phyloP scores from a whole-genome alignment of 441 rosid species.

The Gossypium armourianum region DNA sequence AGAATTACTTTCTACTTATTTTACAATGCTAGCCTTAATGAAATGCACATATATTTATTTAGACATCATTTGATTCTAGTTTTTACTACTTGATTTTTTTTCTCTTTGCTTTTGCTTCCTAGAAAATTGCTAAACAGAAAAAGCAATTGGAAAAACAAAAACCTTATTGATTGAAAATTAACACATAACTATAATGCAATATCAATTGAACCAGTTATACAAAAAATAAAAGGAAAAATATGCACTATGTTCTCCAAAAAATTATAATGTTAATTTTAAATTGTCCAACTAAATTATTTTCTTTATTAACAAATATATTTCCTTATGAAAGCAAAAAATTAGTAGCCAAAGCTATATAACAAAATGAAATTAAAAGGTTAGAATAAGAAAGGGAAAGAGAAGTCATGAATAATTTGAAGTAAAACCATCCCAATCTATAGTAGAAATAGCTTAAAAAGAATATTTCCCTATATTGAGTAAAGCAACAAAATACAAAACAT shows the following conservation, averaged over 20 bases:
- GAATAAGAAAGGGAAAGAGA: background rate
- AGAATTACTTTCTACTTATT: conserved; percentile 4
- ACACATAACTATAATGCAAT: background rate
- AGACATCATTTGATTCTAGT: background rate
- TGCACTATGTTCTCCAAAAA: background rate
- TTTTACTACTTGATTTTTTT: background rate
- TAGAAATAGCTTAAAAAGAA: background rate
- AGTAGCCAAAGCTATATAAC: background rate
- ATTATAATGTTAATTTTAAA: background rate
- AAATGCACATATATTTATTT: background rate
- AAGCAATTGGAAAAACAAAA: background rate
- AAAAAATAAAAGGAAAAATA: background rate
- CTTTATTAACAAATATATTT: background rate
- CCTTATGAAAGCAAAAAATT: background rate
- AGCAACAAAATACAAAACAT: background rate
- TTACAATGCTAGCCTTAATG: background rate
- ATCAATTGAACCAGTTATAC: background rate
- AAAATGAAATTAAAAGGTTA: background rate
- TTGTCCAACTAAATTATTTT: background rate
- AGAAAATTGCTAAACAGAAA: background rate
- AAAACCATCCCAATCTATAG: background rate
- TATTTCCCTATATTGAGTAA: background rate
- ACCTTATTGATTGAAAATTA: background rate
- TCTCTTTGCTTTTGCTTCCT: background rate
- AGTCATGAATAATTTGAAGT: background rate